Base-by-base conservation (phyloP, 768 basidiomycete genomes). In the Astraeus odoratus region DNA sequence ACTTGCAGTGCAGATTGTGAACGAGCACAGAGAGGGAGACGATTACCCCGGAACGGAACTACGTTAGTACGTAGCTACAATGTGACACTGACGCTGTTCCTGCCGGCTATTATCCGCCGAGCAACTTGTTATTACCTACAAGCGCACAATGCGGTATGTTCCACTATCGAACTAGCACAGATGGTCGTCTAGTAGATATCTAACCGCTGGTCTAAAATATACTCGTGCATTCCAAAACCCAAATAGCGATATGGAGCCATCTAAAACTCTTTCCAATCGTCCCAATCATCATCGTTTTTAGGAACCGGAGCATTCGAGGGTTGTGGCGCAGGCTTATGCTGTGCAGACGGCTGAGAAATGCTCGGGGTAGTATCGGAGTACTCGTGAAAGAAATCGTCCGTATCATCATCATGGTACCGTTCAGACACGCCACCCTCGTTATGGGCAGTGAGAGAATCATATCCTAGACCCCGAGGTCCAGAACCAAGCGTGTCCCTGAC, bases 231-330 rank as follows among this genome's bases (percentile, higher is more conserved):
- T 23, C 7, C 10, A 8, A 20, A 10, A 35, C 20, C 35, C 27
- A 41, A 34, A 34, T 20, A 15, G 35, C 35, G 12, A 34, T 2
- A 35, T 33, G 19, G 15, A 10, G 19, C 30, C n/a, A 22, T 43
- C 69, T 77, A 88, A 53, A 87, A 87, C 59, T 86, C 83, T 63
- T 87, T 81, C 86, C 86, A 88, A 39, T 85, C 85, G 50, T 82
- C 79, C 80, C 86, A 87, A 33, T 77, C 78, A 50, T 73, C 77
- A 41, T 70, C 70, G 58, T 71, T 70, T 16, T 67, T 56, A 25
- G 59, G 50, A 22, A 57, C 49, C 4, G 47, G 39, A 20, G 46
- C 38, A 24, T 47, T 40, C 25, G 50, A 26, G 22, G 52, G 13
- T 22, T 44, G 54, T 25, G 47, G 30, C 10, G 44, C 16, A 30